Base-by-base conservation (phyloP, 129 eudicot species). In the Lactuca sativa region DNA sequence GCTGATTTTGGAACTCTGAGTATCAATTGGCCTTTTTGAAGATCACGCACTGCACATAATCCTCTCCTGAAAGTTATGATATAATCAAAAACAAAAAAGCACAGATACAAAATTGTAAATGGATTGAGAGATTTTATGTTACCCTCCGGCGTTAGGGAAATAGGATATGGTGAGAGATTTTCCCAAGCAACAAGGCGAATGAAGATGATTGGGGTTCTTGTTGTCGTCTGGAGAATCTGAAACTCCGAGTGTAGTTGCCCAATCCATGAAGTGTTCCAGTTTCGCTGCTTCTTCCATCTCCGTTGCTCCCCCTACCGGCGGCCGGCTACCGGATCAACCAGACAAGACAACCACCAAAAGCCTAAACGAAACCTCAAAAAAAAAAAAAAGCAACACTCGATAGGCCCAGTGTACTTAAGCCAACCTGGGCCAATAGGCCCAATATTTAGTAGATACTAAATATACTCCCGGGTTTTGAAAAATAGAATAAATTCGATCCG, bases 71-170 rank as follows among this genome's bases (percentile, higher is more conserved):
- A 83, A 15, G 38, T 36, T 36, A 65, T 54, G 11, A 65, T 2
- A 49, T 17, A 12, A 65, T 9, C n/a, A 32, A 14, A 32, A 36
- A 21, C 15, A 33, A 44, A 32, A 52, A 33, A 49, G 44, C 68
- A 37, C 0, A 11, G 1, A 30, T 0, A 65, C 4, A 59, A 47
- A n/a, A 59, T 0, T 59, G 14, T 0, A 17, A 31, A 65, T 15
- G 16, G 55, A 62, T 62, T n/a, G 16, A 15, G 71, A 66, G 40
- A 4, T 12, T 36, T 6, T 17, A 32, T 17, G 16, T 55, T 79
- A 91, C 97, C 97, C 93, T 81, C 97, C 97, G 83, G 90, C 84
- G 31, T 80, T 44, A 25, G 96, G 92, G 81, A 91, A 91, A 70
- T 67, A 7, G 67, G 90, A 78, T 58, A 88, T 71, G 51, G 77